Evolutionary conservation across 2,329 filamentous ascomycete species (phyloP).

Genomic region (Sclerotiophoma versabilis): DNA sequence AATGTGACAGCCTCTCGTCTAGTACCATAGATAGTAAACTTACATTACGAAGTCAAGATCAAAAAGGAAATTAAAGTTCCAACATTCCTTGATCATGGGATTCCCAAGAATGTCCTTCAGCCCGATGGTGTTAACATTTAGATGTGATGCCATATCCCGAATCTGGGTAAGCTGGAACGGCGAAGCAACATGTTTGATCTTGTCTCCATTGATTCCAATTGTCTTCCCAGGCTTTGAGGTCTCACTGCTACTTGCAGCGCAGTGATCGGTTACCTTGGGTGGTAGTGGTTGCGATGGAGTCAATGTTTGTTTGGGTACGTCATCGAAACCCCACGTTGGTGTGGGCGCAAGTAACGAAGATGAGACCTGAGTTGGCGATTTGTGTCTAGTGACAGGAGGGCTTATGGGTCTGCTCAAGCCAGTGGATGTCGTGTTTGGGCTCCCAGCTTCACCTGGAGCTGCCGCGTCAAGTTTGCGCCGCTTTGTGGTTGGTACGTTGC

Average conservation of each 20-base stretch:
- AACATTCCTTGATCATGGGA: slow-evolving; percentile 74
- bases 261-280: not conserved
- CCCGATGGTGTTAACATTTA: slow-evolving; percentile 71
- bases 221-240: not conserved
- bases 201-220: not conserved
- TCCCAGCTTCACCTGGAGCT: not conserved
- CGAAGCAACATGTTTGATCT: slow-evolving; percentile 56
- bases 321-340: slow-evolving; percentile 25
- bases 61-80: slow-evolving; percentile 74
- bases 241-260: not conserved
- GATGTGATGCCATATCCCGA: slow-evolving; percentile 63
- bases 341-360: not conserved
- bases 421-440: slow-evolving; percentile 4
- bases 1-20: too few relatives aligned
- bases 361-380: not conserved
- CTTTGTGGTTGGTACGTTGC: slow-evolving; percentile 29
- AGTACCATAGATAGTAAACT: slow-evolving; percentile 9
- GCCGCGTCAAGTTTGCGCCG: slow-evolving; percentile 31
- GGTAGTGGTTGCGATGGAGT: not conserved
- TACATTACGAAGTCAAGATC: slow-evolving; percentile 68
- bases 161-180: slow-evolving; percentile 77
- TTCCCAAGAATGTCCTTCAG: slow-evolving; percentile 75
- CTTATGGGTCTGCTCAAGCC: slow-evolving; percentile 33
- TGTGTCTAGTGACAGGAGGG: slow-evolving; percentile 33
- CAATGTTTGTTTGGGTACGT: slow-evolving; percentile 22